Conservation (phyloP, 2,329 filamentous ascomycete species). For the Penicillium crustosum region DNA sequence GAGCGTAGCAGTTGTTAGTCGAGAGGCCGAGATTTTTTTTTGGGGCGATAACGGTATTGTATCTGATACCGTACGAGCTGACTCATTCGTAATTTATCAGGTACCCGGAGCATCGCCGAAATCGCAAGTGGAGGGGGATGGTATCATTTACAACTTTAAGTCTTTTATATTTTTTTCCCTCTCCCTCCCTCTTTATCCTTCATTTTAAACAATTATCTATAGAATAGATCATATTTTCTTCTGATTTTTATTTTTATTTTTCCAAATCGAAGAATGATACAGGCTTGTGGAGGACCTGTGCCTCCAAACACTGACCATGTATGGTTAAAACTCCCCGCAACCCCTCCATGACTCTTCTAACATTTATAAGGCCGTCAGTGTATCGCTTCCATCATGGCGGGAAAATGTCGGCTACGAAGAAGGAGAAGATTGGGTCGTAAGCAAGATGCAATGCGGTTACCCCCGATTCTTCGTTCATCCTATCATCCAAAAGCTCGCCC, state of each 20-base stretch:
- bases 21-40: slow-evolving; percentile 24
- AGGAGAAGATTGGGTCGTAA: slow-evolving; percentile 80
- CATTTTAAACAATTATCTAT: neutral
- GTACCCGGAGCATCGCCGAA: slow-evolving; percentile 21
- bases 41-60: slow-evolving; percentile 15
- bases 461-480: slow-evolving; percentile 93
- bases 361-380: slow-evolving; percentile 77
- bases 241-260: neutral
- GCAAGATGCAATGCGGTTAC: slow-evolving; percentile 85
- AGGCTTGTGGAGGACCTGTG: slow-evolving; percentile 66
- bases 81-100: slow-evolving; percentile 14
- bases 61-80: slow-evolving; percentile 9
- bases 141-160: slow-evolving; percentile 9
- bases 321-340: slow-evolving; percentile 41
- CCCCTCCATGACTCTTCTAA: slow-evolving; percentile 25
- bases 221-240: neutral
- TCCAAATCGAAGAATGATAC: slow-evolving; percentile 35
- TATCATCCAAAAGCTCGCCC: slow-evolving; percentile 71
- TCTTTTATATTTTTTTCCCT: neutral
- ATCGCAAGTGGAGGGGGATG: slow-evolving; percentile 18
- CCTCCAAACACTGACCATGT: slow-evolving; percentile 78
- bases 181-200: neutral
- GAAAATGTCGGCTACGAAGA: slow-evolving; percentile 93
- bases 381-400: slow-evolving; percentile 90
- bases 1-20: neutral